phyloP scores from a whole-genome alignment of 2,329 filamentous ascomycete genomes.

The Botrytis paeoniae region DNA sequence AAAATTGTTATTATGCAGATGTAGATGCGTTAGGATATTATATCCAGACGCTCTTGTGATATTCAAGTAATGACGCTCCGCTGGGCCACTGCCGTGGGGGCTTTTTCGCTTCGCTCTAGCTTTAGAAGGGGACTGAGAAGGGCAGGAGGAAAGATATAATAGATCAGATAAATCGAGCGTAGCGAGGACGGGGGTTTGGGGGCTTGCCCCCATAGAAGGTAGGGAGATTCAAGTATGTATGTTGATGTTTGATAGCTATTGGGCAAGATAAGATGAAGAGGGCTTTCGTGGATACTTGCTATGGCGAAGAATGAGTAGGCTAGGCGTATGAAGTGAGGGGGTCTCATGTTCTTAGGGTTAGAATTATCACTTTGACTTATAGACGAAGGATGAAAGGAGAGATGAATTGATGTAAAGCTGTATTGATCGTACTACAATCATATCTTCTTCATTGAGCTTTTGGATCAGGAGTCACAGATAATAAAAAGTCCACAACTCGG shows the following conservation, averaged over 20 bases:
- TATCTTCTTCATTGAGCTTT: background rate
- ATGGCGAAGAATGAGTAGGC: background rate
- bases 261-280: background rate
- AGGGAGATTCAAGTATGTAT: background rate
- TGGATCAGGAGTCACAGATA: background rate
- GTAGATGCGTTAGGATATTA: background rate
- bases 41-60: background rate
- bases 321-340: background rate
- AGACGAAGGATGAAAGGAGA: background rate
- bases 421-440: background rate
- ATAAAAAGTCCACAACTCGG: background rate
- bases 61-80: background rate
- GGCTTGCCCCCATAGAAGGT: background rate
- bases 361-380: background rate
- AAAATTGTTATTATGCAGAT: background rate
- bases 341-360: background rate
- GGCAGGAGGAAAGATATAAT: background rate
- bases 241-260: background rate
- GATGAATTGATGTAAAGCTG: background rate
- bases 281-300: background rate
- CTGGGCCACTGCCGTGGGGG: background rate
- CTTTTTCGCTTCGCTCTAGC: background rate
- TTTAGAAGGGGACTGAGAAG: background rate
- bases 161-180: background rate
- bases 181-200: background rate